Conservation (phyloP, 768 basidiomycete species). For the Kwoniella shandongensis region DNA sequence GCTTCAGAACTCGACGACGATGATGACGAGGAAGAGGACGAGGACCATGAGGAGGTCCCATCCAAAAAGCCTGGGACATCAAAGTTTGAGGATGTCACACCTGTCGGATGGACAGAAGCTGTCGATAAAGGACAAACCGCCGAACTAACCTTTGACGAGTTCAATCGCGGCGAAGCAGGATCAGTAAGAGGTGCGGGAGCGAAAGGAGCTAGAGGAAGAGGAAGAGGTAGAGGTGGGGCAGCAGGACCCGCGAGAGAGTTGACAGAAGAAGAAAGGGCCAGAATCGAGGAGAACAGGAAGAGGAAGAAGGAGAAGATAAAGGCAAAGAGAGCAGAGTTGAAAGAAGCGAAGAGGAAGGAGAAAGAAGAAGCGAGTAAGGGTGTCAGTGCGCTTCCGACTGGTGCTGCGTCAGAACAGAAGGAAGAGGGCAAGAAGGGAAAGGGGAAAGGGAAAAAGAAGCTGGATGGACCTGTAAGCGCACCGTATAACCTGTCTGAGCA, state of each 20-base stretch:
- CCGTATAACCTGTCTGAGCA: not conserved
- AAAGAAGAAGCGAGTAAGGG: conserved; percentile 21
- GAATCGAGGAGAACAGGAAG: conserved; percentile 28
- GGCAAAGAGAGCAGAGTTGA: conserved; percentile 25
- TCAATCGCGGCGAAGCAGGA: conserved; percentile 9
- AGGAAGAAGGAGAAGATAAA: conserved; percentile 34
- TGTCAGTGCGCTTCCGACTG: not conserved
- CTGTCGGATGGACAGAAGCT: conserved; percentile 21
- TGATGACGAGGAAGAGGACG: conserved; percentile 18
- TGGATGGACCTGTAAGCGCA: not conserved
- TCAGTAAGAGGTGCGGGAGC: not conserved
- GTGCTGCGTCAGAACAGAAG: conserved; percentile 3
- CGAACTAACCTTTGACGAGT: conserved; percentile 23
- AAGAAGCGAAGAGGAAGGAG: conserved; percentile 30
- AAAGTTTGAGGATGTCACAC: conserved; percentile 23
- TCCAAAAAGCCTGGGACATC: conserved; percentile 4
- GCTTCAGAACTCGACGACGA: conserved; percentile 24
- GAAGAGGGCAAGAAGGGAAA: conserved; percentile 7
- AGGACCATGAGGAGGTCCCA: not conserved
- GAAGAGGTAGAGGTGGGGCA: conserved; percentile 12
- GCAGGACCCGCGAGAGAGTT: conserved; percentile 22
- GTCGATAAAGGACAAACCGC: conserved; percentile 3
- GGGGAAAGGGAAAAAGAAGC: conserved; percentile 11
- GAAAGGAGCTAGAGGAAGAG: not conserved
- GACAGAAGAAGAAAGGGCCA: conserved; percentile 31